Evolutionary conservation across 352 stramenopile species (phyloP).

Genomic region (Globisporangium solare): DNA sequence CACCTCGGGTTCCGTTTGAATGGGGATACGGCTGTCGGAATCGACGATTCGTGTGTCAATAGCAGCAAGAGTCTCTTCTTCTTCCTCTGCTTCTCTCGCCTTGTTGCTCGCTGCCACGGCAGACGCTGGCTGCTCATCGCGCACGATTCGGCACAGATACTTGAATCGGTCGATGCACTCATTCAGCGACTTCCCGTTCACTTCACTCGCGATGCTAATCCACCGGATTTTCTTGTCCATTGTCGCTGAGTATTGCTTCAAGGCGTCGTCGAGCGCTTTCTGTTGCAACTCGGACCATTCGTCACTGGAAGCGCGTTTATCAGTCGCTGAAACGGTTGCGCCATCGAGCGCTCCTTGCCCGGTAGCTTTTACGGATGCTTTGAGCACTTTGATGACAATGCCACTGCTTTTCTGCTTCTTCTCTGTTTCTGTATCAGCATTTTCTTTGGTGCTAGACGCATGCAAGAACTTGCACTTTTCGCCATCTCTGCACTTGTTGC

Average conservation of each 20-base stretch:
- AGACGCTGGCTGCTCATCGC: slow-evolving; percentile 13
- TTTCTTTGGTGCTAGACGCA: neutral
- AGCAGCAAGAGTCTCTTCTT: slow-evolving; percentile 1
- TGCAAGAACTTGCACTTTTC: slow-evolving; percentile 22
- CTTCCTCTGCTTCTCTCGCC: slow-evolving; percentile 12
- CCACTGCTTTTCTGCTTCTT: neutral
- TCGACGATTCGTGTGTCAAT: slow-evolving; percentile 50
- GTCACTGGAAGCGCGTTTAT: slow-evolving; percentile 5
- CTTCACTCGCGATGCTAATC: slow-evolving; percentile 56
- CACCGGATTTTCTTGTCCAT: slow-evolving; percentile 74
- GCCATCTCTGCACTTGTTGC: slow-evolving; percentile 49
- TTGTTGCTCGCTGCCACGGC: neutral
- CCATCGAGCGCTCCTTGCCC: neutral
- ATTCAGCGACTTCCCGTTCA: slow-evolving; percentile 64
- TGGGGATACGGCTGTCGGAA: slow-evolving; percentile 29
- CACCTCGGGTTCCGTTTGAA: slow-evolving; percentile 51
- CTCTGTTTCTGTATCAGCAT: slow-evolving; percentile 5
- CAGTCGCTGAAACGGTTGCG: neutral
- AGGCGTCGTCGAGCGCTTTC: slow-evolving; percentile 48
- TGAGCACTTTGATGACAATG: slow-evolving; percentile 12
- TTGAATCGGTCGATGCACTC: slow-evolving; percentile 85
- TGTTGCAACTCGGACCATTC: slow-evolving; percentile 69
- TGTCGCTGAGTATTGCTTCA: slow-evolving; percentile 66
- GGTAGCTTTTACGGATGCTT: neutral
- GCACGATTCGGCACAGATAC: slow-evolving; percentile 46